Evolutionary conservation across 805 yeast species (phyloP), one percentile per base, ranked within the genome.

Genomic region (Ogataea trehaloabstinens): DNA sequence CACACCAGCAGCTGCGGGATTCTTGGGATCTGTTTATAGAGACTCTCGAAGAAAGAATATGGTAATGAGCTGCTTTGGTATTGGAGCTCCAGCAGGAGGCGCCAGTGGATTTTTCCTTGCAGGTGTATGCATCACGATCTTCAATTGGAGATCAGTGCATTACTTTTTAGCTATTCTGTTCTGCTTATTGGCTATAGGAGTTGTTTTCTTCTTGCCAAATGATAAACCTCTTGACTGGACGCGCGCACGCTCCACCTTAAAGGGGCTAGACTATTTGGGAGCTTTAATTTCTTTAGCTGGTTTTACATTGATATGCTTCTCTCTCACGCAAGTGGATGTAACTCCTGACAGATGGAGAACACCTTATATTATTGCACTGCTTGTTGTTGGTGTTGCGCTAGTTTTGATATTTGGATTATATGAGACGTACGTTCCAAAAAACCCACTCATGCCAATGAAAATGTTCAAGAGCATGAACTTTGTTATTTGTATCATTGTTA

Each of bases 81-180:
- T 68, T 2, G 77, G 78, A 5, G 74, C 76, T 2, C 78, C 78
- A 2, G 49, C 68, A 4, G 78, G 78, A 16, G 68, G 64, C 33
- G 68, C 71, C 3, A 43, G 53, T 15, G 78, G 77, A 1, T 58
- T 58, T n/a, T 45, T 72, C 19, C 43, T 64, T 16, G 74, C 73
- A 6, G 78, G 76, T 35, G 64, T 72, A 7, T 65, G 73, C 43
- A 45, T 58, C n/a, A 54, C 63, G 35, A 52, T 58, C 12, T 45
- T 71, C 17, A 57, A 51, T 36, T 72, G 76, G 76, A 56, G 71
- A 37, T 53, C 72, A 1, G 60, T 62, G 11, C 67, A 71, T 31
- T 72, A 43, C 41, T 69, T 71, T 37, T 39, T 67, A 10, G 56
- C 73, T 0, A 71, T 73, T 19, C 24, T 70, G 2, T 72, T 56